These are phyloP conservation scores for Citrus sinensis DNA, from an alignment of 345 rosid genomes.

Conservation along the genomic window DNA sequence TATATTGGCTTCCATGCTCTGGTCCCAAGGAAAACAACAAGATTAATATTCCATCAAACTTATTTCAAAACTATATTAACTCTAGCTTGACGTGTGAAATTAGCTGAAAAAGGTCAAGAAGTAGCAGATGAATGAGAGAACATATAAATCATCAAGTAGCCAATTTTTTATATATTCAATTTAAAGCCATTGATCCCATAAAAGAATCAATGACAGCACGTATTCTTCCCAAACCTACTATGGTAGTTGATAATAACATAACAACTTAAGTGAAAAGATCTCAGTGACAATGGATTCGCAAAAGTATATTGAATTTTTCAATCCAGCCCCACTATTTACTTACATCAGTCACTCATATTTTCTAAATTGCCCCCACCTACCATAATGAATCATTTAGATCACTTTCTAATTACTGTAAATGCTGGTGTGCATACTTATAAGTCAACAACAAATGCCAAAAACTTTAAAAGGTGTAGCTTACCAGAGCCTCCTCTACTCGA, in stretches of 20 bases:
- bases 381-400: not conserved
- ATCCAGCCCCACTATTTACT: not conserved
- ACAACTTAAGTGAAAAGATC: not conserved
- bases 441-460: not conserved
- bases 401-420: not conserved
- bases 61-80: not conserved
- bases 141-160: not conserved
- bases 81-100: not conserved
- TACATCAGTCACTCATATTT: not conserved
- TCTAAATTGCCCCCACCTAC: not conserved
- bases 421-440: not conserved
- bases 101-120: not conserved
- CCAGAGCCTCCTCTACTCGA: conserved; percentile 69
- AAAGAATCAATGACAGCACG: not conserved
- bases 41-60: conserved; percentile 4
- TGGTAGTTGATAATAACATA: not conserved
- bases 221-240: not conserved
- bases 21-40: conserved; percentile 13
- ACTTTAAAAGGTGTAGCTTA: conserved; percentile 19
- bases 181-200: not conserved
- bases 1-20: conserved; percentile 55
- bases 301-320: not conserved
- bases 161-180: not conserved
- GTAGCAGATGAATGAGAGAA: not conserved
- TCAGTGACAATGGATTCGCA: not conserved